Percentiles rank a stretch among this genome's conserved stretches.
Evolutionary conservation across 441 rosid genomes (phyloP).

Genomic region (Syzygium syzygioides): DNA sequence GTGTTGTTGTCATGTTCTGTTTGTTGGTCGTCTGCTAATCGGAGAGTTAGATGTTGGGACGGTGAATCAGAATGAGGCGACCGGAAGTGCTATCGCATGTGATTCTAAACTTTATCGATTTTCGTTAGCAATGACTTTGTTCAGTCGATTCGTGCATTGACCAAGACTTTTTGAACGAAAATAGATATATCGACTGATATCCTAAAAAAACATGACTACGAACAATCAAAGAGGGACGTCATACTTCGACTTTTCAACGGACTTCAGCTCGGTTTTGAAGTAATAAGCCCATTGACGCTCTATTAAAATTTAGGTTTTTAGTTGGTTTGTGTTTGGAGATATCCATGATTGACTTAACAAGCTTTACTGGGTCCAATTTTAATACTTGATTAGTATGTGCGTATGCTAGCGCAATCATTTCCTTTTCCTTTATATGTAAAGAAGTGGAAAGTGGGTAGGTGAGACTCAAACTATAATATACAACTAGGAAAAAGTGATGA

Average conservation of each 20-base stretch:
- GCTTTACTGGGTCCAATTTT: background rate
- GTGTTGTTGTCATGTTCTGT: background rate
- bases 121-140: background rate
- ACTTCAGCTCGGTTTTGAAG: background rate
- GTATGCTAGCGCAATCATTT: background rate
- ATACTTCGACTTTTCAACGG: background rate
- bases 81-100: background rate
- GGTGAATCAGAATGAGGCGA: background rate
- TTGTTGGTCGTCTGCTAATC: background rate
- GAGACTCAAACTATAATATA: background rate
- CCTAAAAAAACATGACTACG: background rate
- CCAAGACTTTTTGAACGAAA: background rate
- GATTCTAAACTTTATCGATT: background rate
- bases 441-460: background rate
- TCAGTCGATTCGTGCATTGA: background rate
- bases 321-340: background rate
- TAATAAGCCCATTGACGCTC: background rate
- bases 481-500: background rate
- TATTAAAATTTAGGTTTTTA: background rate
- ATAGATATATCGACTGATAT: fast-evolving
- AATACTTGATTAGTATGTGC: background rate
- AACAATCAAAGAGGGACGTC: background rate
- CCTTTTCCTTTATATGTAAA: background rate
- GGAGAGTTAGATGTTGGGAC: background rate
- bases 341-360: background rate